Evolutionary conservation across 2,329 filamentous ascomycete genomes (phyloP).

Genomic region (Metarhizium guizhouense): DNA sequence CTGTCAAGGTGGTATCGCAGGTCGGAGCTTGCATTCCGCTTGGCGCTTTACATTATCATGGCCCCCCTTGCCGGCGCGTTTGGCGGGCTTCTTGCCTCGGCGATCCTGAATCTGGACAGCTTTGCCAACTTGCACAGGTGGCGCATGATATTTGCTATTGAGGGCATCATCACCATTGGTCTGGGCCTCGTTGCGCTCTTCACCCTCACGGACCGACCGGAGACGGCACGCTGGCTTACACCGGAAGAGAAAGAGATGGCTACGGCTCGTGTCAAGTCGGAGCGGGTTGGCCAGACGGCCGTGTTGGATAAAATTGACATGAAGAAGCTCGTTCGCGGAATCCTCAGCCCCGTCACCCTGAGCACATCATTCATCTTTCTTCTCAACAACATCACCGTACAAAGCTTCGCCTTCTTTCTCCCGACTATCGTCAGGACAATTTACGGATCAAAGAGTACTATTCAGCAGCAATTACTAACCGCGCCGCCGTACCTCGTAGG

Average conservation of each 20-base stretch:
- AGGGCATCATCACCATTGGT: conserved; percentile 49
- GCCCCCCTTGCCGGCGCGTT: conserved; percentile 63
- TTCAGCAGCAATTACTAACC: conserved; percentile 60
- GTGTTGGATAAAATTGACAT: conserved; percentile 55
- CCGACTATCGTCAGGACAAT: conserved; percentile 62
- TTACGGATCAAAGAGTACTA: conserved; percentile 45
- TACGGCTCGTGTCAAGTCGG: conserved; percentile 58
- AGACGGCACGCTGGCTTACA: conserved; percentile 56
- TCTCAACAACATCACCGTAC: conserved; percentile 61
- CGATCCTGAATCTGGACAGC: conserved; percentile 50
- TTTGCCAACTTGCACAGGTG: conserved; percentile 50
- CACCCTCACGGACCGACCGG: conserved; percentile 60
- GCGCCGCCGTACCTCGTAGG: conserved; percentile 64
- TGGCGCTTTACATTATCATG: conserved; percentile 63
- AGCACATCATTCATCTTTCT: conserved; percentile 50
- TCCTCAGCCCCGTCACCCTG: conserved; percentile 54
- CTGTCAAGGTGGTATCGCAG: conserved; percentile 64
- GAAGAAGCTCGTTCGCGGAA: conserved; percentile 50
- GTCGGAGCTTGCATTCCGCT: conserved; percentile 56
- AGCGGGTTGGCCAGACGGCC: conserved; percentile 52
- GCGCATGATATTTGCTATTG: conserved; percentile 64
- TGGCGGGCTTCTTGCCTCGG: conserved; percentile 56
- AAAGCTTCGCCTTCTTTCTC: conserved; percentile 60
- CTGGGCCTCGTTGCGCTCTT: conserved; percentile 53
- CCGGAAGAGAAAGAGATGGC: conserved; percentile 59